Base-by-base conservation (phyloP, 129 eudicot species). In the Cynara cardunculus region DNA sequence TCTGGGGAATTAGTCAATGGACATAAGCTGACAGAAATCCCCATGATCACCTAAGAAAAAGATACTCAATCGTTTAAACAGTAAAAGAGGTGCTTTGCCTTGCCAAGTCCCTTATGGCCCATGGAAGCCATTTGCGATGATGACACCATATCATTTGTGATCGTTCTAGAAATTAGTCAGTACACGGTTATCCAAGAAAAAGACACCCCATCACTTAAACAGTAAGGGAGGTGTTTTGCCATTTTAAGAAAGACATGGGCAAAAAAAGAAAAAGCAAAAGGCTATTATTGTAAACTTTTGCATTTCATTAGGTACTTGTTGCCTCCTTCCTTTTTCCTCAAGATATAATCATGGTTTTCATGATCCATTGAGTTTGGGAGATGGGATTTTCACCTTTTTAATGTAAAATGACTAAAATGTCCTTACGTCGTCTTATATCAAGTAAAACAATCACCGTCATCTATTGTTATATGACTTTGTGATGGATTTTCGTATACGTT, bases 281-380 rank as follows among this genome's bases (percentile, higher is more conserved):
- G 25, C 56, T 11, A 74, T 81, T 30, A 81, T 74, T 13, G 24
- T 30, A 80, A 67, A 46, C 85, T 74, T 81, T 81, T 74, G 80
- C 70, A 81, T 81, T 66, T 66, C 80, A 81, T 81, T 81, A 81
- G 85, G 69, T 81, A 74, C 75, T 74, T 67, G 75, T 74, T 81
- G 80, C 30, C 80, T 69, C 70, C 75, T 81, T 81, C 67, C 85
- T 81, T 74, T 81, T 74, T 8, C 80, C 75, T 44, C 80, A 81
- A 74, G 85, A 74, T 81, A 81, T 67, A 74, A 74, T 74, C 80
- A 81, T 81, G 62, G 26, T 75, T 75, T 67, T 66, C 80, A 41
- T 81, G 80, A 79, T 67, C 80, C 85, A 66, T 66, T 74, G 41
- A 74, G 70, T 81, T 81, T 74, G 59, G 19, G 68, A 7, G 69